phyloP scores from a whole-genome alignment of 441 rosid genomes.

The Daphne laureola region DNA sequence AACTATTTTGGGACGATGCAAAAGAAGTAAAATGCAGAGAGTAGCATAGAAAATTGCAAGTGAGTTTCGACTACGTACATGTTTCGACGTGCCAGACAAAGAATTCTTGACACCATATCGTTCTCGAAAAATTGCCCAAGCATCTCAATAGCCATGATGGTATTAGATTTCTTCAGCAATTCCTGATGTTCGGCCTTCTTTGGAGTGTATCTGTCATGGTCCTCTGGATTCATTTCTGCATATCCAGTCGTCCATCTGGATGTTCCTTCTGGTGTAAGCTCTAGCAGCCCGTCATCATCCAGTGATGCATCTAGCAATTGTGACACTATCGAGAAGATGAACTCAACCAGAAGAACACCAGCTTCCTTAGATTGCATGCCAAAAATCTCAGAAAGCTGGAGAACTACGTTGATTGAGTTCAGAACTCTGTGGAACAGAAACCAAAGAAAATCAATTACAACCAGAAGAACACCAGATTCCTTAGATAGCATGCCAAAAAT shows the following conservation, averaged over 20 bases:
- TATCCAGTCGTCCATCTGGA: slow-evolving; percentile 43
- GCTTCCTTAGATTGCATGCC: slow-evolving; percentile 43
- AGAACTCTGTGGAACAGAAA: slow-evolving; percentile 39
- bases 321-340: slow-evolving; percentile 46
- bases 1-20: not conserved
- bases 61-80: slow-evolving; percentile 34
- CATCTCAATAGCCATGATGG: slow-evolving; percentile 50
- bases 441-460: slow-evolving; percentile 15
- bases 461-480: slow-evolving; percentile 48
- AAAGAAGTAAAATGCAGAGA: not conserved
- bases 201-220: slow-evolving; percentile 26
- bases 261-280: slow-evolving; percentile 36
- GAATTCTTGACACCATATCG: slow-evolving; percentile 50
- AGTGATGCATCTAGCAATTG: slow-evolving; percentile 57
- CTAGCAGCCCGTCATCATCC: slow-evolving; percentile 63
- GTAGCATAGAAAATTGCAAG: slow-evolving; percentile 5
- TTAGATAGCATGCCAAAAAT: slow-evolving; percentile 36
- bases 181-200: slow-evolving; percentile 36
- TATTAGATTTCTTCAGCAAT: slow-evolving; percentile 45
- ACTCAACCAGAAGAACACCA: slow-evolving; percentile 43
- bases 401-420: slow-evolving; percentile 47
- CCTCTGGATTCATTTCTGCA: slow-evolving; percentile 54
- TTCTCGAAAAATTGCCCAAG: slow-evolving; percentile 44
- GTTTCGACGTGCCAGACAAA: slow-evolving; percentile 45
- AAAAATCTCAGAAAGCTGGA: slow-evolving; percentile 44